Evolutionary conservation across 371 early-diverging fungal species (phyloP), one percentile per base, ranked within the genome.

Genomic region (Encephalitozoon romaleae): DNA sequence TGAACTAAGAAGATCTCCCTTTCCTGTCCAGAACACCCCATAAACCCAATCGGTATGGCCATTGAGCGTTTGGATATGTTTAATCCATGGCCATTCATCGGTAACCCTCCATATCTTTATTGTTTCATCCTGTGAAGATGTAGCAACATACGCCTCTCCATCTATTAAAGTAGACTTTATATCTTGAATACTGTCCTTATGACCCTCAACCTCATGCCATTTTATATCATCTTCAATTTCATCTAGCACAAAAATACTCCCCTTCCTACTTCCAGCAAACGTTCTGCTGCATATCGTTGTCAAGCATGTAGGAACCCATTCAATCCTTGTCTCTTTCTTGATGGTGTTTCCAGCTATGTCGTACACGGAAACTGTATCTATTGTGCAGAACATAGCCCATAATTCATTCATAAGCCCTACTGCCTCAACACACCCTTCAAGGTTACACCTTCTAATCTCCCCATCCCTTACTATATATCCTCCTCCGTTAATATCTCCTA

Each of bases 31-130:
- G 32, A 43, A 47, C n/a, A 73, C 21, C 23, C 53, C 42, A 38
- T 45, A 43, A 9, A 82, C 74, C 79, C 80, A 79, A 38, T 82
- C 82, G 25, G 18, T 55, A 53, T 82, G 82, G 23, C 80, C 79
- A 42, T 51, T 63, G 9, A 82, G 63, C 12, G 78, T 82, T 9
- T 79, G 67, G 8, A 79, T 26, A 32, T 54, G 69, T 30, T 30
- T 12, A 47, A 81, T n/a, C 4, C 59, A 34, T 21, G 5, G 8
- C 11, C 26, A 23, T 18, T 41, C 26, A 5, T 21, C 45, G 9
- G 25, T 12, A 6, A 70, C 8, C 39, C 41, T 38, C 70, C 77
- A 77, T 47, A 82, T 70, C 72, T 82, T 82, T 30, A 78, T 49
- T 8, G 59, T 75, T 25, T 45, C 54, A 49, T 82, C 82, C 55